Evolutionary conservation across 2,329 filamentous ascomycete species (phyloP).

Genomic region (Penicillium sp.): DNA sequence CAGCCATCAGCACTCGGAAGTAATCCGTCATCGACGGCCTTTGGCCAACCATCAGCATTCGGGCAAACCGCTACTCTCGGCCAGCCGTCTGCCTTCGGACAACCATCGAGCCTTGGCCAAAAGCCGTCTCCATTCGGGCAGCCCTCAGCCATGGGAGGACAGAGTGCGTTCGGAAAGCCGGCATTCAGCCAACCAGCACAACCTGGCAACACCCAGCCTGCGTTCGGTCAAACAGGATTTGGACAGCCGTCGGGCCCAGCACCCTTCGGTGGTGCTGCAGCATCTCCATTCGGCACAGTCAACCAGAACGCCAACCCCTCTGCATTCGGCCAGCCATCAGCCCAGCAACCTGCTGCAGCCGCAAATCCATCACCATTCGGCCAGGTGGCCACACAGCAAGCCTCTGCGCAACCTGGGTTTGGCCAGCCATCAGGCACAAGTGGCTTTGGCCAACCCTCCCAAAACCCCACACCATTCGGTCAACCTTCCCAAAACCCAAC

Average conservation of each 20-base stretch:
- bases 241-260: constrained; percentile 7
- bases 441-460: constrained; percentile 28
- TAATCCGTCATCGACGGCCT: constrained; percentile 3
- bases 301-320: not conserved
- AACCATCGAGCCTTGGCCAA: constrained; percentile 3
- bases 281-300: constrained; percentile 1
- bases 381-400: constrained; percentile 15
- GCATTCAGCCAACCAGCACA: constrained; percentile 28
- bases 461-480: constrained; percentile 11
- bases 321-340: constrained; percentile 9
- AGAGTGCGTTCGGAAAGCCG: constrained; percentile 14
- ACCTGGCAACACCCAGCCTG: not conserved
- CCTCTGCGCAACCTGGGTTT: constrained; percentile 2
- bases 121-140: constrained; percentile 14
- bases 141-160: constrained; percentile 20
- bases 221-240: constrained; percentile 7
- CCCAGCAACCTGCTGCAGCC: constrained; percentile 9
- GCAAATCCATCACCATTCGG: constrained; percentile 24
- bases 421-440: constrained; percentile 21
- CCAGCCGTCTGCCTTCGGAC: constrained; percentile 21
- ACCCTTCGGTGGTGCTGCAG: constrained; percentile 1
- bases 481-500: constrained; percentile 10
- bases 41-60: constrained; percentile 18
- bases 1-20: constrained; percentile 6
- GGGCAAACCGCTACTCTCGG: constrained; percentile 25